These are phyloP conservation scores for Vitis hybrid DNA, from an alignment of 177 flowering plant species.

Conservation along the genomic window DNA sequence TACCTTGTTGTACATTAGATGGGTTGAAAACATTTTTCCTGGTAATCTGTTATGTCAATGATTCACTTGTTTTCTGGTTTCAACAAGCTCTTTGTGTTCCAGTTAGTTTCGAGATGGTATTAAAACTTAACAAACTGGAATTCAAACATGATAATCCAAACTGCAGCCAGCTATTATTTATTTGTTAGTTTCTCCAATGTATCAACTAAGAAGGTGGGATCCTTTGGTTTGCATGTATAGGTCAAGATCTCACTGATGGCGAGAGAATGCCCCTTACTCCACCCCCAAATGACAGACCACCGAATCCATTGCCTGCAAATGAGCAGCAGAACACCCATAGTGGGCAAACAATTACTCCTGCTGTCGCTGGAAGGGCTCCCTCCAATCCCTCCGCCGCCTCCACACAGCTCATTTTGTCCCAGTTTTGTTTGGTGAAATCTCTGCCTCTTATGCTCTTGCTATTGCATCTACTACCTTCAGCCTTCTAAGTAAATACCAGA, in stretches of 20 bases:
- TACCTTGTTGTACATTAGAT: too few relatives aligned
- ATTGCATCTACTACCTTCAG: conserved; percentile 12
- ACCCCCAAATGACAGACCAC: conserved; percentile 37
- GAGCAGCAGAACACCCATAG: conserved; percentile 62
- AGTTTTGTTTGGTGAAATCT: conserved; percentile 19
- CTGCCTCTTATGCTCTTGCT: conserved; percentile 25
- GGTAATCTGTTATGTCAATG: too few relatives aligned
- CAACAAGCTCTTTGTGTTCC: too few relatives aligned
- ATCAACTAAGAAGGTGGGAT: background rate
- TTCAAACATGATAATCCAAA: too few relatives aligned
- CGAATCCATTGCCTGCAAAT: conserved; percentile 69
- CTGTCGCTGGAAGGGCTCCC: conserved; percentile 74
- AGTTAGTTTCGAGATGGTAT: too few relatives aligned
- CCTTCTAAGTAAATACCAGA: conserved; percentile 1
- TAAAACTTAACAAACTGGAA: too few relatives aligned
- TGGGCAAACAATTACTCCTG: conserved; percentile 69
- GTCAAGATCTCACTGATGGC: conserved; percentile 52
- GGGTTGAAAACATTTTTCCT: too few relatives aligned
- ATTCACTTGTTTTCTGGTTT: too few relatives aligned
- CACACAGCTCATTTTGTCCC: conserved; percentile 9
- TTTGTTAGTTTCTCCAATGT: background rate
- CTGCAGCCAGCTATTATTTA: too few relatives aligned
- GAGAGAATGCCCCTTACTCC: conserved; percentile 36
- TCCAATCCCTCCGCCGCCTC: conserved; percentile 54
- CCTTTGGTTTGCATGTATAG: conserved; percentile 30